Base-by-base conservation (phyloP, 164 flowering plant genomes). In the Taxillus chinensis region DNA sequence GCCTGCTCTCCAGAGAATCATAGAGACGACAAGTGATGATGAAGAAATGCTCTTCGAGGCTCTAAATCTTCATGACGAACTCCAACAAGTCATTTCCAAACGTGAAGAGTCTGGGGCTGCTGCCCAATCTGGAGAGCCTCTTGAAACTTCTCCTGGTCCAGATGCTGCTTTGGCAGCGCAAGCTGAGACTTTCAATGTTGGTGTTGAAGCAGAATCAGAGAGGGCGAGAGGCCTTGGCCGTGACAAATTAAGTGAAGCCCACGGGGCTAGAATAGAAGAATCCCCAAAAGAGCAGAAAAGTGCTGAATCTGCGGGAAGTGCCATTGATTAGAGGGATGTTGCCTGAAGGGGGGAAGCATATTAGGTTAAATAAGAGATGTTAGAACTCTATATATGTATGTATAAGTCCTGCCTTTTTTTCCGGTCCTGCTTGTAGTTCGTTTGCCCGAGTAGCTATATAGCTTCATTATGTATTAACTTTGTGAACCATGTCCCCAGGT, bases 31-130 rank as follows among this genome's bases (percentile, higher is more conserved):
- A 13, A 68, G 68, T 17, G 85, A 84, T 8, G 91, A 89, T 56
- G 92, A 92, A 57, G 74, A 53, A 7, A 67, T 86, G 73, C 89
- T 92, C 38, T 87, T 87, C 57, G 96, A 87, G 68, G 96, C 96
- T 45, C 76, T 92, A 45, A 79, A 77, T 77, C 85, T 92, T 43
- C 77, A 92, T 48, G 98, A 89, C 14, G 84, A 86, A 71, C 86
- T 92, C 59, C 83, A 80, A 56, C 71, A 70, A 46, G 78, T 83
- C 64, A 75, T 89, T 70, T 78, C 87, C 54, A 84, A 67, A 66
- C 82, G 71, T 52, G 80, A 77, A 59, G 81, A 75, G 68, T 62
- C 81, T 64, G 71, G 66, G 67, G 68, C 67, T 49, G 69, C 73
- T 57, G 45, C 14, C 15, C 8, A 52, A 62, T 17, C 62, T 16